These are phyloP conservation scores for Phyllosticta citriasiana DNA, from an alignment of 2,329 filamentous ascomycete genomes.

Conservation along the genomic window DNA sequence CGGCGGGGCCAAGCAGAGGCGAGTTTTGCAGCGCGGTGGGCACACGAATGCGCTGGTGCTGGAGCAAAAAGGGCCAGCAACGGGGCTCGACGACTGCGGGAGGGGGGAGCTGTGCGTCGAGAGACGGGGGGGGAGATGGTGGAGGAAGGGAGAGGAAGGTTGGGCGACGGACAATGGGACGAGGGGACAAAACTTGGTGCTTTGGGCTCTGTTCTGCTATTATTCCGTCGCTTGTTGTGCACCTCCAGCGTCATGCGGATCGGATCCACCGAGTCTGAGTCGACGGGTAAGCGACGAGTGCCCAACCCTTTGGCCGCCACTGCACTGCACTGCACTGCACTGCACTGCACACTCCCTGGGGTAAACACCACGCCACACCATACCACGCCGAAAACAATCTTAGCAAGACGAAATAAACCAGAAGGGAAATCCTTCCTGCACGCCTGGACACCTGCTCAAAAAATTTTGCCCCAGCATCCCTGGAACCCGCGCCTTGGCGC, in stretches of 20 bases:
- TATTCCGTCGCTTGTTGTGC: neutral
- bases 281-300: neutral
- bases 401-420: neutral
- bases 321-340: neutral
- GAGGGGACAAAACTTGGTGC: constrained; percentile 2
- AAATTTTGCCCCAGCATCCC: neutral
- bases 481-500: neutral
- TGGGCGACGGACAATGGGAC: neutral
- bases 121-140: neutral
- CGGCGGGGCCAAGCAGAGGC: constrained; percentile 5
- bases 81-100: neutral
- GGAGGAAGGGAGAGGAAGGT: neutral
- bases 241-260: neutral
- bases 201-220: constrained; percentile 2
- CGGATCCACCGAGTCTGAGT: neutral
- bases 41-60: neutral
- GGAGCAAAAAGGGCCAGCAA: neutral
- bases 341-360: neutral
- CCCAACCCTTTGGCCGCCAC: neutral
- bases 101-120: neutral
- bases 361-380: no score
- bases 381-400: neutral
- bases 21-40: constrained; percentile 7
- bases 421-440: neutral
- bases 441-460: neutral